Evolutionary conservation across 1,284 basidiomycete species (phyloP).

Genomic region (Cutaneotrichosporon dermatis): DNA sequence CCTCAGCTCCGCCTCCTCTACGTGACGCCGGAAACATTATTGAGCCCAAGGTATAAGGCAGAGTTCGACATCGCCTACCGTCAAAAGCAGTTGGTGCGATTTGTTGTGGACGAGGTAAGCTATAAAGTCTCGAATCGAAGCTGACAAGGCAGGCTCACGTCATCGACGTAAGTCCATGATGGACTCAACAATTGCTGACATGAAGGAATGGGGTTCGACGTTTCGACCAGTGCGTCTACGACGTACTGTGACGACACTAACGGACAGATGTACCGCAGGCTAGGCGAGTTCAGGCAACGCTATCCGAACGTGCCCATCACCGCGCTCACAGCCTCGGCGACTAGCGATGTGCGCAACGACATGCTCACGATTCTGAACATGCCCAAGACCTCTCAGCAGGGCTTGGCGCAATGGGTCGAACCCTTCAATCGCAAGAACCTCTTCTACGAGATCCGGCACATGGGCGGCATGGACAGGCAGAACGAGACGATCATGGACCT

Average conservation of each 20-base stretch:
- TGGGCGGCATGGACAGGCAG: slow-evolving; percentile 4
- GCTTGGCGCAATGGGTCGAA: slow-evolving; percentile 62
- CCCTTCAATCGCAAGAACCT: slow-evolving; percentile 76
- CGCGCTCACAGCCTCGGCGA: slow-evolving; percentile 51
- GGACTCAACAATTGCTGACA: not conserved
- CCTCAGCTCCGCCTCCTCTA: slow-evolving; percentile 67
- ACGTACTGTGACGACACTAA: not conserved
- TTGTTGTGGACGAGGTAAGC: slow-evolving; percentile 74
- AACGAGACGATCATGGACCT: slow-evolving; percentile 52
- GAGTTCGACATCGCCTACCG: slow-evolving; percentile 56
- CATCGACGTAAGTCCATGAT: slow-evolving; percentile 54
- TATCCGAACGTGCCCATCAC: slow-evolving; percentile 74
- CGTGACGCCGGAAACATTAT: slow-evolving; percentile 71
- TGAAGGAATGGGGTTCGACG: slow-evolving; percentile 70
- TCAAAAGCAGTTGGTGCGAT: slow-evolving; percentile 59
- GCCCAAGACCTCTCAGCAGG: slow-evolving; percentile 38
- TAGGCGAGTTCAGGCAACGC: slow-evolving; percentile 64
- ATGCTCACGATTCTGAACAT: slow-evolving; percentile 65
- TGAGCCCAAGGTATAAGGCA: slow-evolving; percentile 55
- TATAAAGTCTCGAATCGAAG: not conserved
- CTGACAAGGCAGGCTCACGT: slow-evolving; percentile 63
- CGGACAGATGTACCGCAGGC: slow-evolving; percentile 60
- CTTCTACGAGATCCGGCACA: slow-evolving; percentile 59
- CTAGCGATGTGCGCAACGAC: slow-evolving; percentile 62
- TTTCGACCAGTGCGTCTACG: slow-evolving; percentile 55